Conservation (phyloP, 1,139 yeast species). For the Yamadazyma siamensis region DNA sequence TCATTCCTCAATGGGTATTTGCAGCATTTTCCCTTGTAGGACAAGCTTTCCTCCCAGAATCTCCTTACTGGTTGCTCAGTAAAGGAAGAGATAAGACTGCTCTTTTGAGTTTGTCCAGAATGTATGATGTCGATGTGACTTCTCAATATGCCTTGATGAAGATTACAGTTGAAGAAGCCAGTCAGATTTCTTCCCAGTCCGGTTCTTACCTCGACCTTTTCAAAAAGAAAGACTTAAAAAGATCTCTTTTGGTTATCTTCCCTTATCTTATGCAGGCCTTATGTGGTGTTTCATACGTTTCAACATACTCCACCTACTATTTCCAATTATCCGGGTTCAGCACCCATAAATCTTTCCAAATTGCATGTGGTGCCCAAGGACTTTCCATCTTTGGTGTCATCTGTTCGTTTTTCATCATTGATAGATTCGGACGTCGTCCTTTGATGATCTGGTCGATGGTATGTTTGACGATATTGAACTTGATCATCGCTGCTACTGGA, state of each 20-base stretch:
- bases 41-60: conserved; percentile 4
- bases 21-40: conserved; percentile 2
- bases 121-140: conserved; percentile 11
- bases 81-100: conserved; percentile 44
- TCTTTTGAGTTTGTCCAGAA: conserved; percentile 8
- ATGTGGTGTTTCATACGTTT: conserved; percentile 17
- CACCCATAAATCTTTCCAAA: conserved; percentile 17
- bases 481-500: conserved; percentile 9
- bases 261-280: conserved; percentile 18
- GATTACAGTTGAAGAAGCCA: conserved; percentile 16
- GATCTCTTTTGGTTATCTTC: conserved; percentile 16
- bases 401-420: conserved; percentile 15
- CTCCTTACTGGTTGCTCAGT: conserved; percentile 3
- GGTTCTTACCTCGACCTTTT: conserved; percentile 17
- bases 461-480: conserved; percentile 14
- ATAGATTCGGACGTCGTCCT: conserved; percentile 14
- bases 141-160: conserved; percentile 6
- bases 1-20: conserved; percentile 19
- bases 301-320: conserved; percentile 18
- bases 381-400: conserved; percentile 4
- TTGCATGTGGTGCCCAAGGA: conserved; percentile 24
- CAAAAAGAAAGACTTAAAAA: conserved; percentile 14
- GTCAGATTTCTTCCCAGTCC: conserved; percentile 8
- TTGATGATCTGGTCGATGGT: conserved; percentile 23
- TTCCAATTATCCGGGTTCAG: conserved; percentile 19